Evolutionary conservation across 495 filamentous ascomycete species (phyloP), one percentile per base, ranked within the genome.

Genomic region (Sabuloglossum arenarium): DNA sequence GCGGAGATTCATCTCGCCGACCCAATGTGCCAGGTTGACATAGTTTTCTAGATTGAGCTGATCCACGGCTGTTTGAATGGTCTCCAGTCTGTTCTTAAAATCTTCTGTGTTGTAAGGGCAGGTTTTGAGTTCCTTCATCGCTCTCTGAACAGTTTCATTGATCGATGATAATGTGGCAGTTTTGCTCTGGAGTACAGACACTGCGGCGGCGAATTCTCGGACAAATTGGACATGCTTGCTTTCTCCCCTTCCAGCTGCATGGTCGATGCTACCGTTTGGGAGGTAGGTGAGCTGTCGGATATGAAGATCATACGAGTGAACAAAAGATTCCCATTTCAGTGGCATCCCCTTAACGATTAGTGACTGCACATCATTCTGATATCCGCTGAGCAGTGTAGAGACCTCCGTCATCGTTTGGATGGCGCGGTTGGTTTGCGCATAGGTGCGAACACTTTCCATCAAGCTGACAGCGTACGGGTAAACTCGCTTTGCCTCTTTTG

Each of bases 381-480:
- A 93, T 28, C 91, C 88, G 61, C 81, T 86, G 16, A 99, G 73
- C 4, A 99, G 70, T 37, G 93, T 82, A 1, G 86, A 78, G 30
- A 94, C 87, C 59, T 89, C 84, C 6, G 80, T 73, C 84, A 97
- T 88, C 34, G 83, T 78, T 21, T 73, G 67, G 56, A 99, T 94
- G 53, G 79, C 77, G 23, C 85, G 81, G 57, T 76, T 84, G 0
- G 87, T 95, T 68, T 99, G 91, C 3, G 85, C 73, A 62, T 89
- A 80, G 0, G 87, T 96, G 50, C 88, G 79, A 10, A 94, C 85
- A 63, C 85, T 95, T 69, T 99, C 91, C 89, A 99, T 99, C 62
- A 99, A 68, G 63, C 88, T 96, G 56, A 97, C 88, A 21, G 91
- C 91, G 64, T 89, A 97, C 1, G 91, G 91, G 63, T 99, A 99